Evolutionary conservation across 495 filamentous ascomycete species (phyloP).

Genomic region (Neurospora sp.): DNA sequence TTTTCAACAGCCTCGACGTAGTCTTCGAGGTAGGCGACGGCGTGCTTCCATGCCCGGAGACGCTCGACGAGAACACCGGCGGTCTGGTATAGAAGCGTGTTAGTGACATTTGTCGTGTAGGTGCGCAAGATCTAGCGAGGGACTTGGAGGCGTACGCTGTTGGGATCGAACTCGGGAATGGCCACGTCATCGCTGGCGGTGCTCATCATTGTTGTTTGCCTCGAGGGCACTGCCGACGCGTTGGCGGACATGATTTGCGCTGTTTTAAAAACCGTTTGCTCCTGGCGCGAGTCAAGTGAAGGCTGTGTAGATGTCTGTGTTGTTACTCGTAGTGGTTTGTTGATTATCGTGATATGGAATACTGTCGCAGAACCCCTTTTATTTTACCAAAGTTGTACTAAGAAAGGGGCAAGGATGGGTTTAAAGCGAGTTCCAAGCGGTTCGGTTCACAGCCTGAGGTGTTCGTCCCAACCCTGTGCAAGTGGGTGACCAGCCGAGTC

Average conservation of each 20-base stretch:
- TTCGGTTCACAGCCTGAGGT: not conserved
- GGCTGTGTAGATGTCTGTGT: not conserved
- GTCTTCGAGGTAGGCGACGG: conserved; percentile 78
- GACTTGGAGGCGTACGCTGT: conserved; percentile 44
- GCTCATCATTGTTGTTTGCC: conserved; percentile 45
- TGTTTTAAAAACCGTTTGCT: not conserved
- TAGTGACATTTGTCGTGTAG: not conserved
- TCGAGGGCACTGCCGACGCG: conserved; percentile 35
- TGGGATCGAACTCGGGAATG: conserved; percentile 69
- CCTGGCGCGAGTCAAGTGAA: not conserved
- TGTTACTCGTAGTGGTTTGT: not conserved
- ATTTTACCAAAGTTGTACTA: not conserved
- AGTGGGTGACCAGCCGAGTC: not conserved
- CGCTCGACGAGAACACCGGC: conserved; percentile 73
- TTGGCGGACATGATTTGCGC: not conserved
- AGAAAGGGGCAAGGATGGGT: not conserved
- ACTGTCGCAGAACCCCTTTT: not conserved
- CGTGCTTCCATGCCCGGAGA: conserved; percentile 90
- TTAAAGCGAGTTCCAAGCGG: not conserved
- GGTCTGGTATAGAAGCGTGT: conserved; percentile 34
- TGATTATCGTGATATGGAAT: not conserved
- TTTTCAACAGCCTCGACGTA: conserved; percentile 79
- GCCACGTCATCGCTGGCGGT: conserved; percentile 43
- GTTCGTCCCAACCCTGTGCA: not conserved
- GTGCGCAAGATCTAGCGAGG: not conserved